A percentile compares a stretch with the other conserved stretches of the same genome.
These are phyloP conservation scores for Talaromyces marneffei DNA, from an alignment of 2,329 filamentous ascomycete species.

Conservation along the genomic window DNA sequence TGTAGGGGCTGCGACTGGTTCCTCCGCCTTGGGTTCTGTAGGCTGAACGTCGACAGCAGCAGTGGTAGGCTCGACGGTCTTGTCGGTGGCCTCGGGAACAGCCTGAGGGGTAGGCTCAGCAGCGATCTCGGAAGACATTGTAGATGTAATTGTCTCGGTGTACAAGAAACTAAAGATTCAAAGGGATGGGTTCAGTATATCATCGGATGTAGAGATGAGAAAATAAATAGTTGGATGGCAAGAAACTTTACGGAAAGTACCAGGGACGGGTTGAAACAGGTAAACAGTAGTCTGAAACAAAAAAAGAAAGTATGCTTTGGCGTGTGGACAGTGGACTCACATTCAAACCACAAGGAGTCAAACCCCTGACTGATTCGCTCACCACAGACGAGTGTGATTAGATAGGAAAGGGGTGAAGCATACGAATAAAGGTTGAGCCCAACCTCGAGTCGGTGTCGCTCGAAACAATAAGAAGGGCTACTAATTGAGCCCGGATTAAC, in stretches of 20 bases:
- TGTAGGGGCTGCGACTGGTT: background rate
- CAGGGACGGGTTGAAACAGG: background rate
- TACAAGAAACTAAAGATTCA: background rate
- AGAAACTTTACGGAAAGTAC: background rate
- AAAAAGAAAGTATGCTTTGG: background rate
- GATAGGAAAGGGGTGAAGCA: background rate
- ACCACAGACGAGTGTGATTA: background rate
- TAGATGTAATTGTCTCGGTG: background rate
- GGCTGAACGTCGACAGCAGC: slow-evolving; percentile 2
- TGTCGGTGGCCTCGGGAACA: slow-evolving; percentile 4
- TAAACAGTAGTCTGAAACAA: slow-evolving; percentile 3
- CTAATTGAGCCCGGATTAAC: background rate
- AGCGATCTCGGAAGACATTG: slow-evolving; percentile 11
- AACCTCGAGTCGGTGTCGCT: background rate
- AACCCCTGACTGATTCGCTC: background rate
- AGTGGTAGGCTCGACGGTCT: slow-evolving; percentile 9
- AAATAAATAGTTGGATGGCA: background rate
- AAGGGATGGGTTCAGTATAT: background rate
- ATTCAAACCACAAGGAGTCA: background rate
- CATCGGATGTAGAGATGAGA: background rate
- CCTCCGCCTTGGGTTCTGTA: background rate
- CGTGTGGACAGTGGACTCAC: background rate
- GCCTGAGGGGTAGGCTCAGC: background rate
- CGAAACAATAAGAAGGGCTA: background rate
- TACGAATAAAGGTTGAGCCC: background rate